Evolutionary conservation across 257 asterid species (phyloP).

Genomic region (Plantago ovata): DNA sequence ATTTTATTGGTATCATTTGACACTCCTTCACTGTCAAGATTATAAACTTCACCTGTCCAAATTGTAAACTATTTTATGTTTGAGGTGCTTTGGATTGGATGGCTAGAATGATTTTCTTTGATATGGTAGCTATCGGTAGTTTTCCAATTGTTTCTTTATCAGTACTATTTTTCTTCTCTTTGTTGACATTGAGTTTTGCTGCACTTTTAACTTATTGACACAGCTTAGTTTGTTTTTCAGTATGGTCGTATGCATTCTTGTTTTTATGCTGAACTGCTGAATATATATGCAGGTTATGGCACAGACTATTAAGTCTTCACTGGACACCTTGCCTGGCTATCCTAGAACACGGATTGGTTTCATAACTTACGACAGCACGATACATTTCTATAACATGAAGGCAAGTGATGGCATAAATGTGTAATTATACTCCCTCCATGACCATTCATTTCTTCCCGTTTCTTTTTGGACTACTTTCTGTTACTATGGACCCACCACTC

Average conservation of each 20-base stretch:
- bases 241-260: slow-evolving; percentile 3
- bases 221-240: slow-evolving; percentile 16
- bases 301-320: slow-evolving; percentile 79
- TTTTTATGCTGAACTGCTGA: slow-evolving; percentile 12
- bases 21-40: not conserved
- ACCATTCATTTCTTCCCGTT: too few relatives aligned
- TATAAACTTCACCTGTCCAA: not conserved
- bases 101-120: not conserved
- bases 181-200: slow-evolving; percentile 10
- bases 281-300: slow-evolving; percentile 69
- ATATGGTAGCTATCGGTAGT: slow-evolving; percentile 10
- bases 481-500: too few relatives aligned
- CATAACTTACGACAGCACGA: slow-evolving; percentile 90
- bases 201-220: not conserved
- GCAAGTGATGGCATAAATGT: slow-evolving; percentile 31
- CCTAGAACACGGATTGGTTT: slow-evolving; percentile 96
- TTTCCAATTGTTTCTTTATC: not conserved
- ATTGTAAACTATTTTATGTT: slow-evolving; percentile 6
- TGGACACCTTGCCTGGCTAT: slow-evolving; percentile 87
- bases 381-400: slow-evolving; percentile 96
- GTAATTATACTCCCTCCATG: too few relatives aligned
- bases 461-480: too few relatives aligned
- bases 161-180: not conserved
- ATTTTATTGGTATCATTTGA: slow-evolving; percentile 4
- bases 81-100: slow-evolving; percentile 7